phyloP scores from a whole-genome alignment of 257 asterid species.

The Gentiana dahurica region DNA sequence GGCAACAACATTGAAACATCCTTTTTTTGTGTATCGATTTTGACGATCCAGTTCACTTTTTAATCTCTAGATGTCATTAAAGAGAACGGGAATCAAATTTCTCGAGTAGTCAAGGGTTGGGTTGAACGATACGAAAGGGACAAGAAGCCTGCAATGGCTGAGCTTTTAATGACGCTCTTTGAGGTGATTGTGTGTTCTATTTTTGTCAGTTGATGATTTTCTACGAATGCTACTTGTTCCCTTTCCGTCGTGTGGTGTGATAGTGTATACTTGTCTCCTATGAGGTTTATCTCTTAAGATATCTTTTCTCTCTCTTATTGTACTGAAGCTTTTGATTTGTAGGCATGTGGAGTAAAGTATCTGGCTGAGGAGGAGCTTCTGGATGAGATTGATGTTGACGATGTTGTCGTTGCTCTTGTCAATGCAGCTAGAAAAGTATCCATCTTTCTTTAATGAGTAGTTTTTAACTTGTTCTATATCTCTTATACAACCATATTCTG shows the following conservation, averaged over 20 bases:
- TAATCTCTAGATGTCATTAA: constrained; percentile 54
- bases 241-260: neutral
- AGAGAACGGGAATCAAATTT: constrained; percentile 72
- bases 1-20: no score
- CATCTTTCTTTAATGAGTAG: constrained; percentile 16
- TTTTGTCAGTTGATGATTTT: constrained; percentile 1
- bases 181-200: constrained; percentile 47
- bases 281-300: neutral
- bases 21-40: no score
- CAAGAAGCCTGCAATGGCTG: constrained; percentile 63
- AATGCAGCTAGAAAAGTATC: constrained; percentile 79
- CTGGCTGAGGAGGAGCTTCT: constrained; percentile 50
- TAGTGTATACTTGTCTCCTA: neutral
- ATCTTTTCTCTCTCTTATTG: no score
- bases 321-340: constrained; percentile 11
- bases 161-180: constrained; percentile 66
- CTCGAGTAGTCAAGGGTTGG: constrained; percentile 73
- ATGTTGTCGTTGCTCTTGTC: constrained; percentile 86
- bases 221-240: neutral
- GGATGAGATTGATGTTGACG: constrained; percentile 82
- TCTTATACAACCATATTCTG: neutral
- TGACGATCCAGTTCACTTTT: neutral
- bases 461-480: neutral
- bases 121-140: constrained; percentile 71
- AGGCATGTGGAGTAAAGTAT: constrained; percentile 95